phyloP scores from a whole-genome alignment of 208 protist genomes.

The Crithidia sp. region DNA sequence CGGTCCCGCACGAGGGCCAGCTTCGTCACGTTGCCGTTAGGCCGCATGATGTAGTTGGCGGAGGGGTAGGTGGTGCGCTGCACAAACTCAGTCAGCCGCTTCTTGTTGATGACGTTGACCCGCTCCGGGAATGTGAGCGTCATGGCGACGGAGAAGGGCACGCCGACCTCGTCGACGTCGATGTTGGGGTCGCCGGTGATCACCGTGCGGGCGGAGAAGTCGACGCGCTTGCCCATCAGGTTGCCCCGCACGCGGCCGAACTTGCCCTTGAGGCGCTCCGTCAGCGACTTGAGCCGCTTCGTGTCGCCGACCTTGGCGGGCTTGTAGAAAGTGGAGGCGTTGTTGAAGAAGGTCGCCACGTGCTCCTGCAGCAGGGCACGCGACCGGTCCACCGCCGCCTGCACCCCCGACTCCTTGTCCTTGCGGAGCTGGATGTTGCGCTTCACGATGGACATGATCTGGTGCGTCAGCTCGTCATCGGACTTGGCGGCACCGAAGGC shows the following conservation, averaged over 20 bases:
- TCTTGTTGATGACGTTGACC: conserved; percentile 98
- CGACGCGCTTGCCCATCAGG: conserved; percentile 99
- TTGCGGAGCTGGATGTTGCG: conserved; percentile 93
- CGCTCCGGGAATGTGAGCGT: conserved; percentile 99
- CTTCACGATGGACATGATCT: conserved; percentile 97
- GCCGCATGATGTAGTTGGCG: conserved; percentile 94
- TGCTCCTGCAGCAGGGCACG: conserved; percentile 96
- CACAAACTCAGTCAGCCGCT: conserved; percentile 95
- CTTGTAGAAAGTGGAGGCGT: conserved; percentile 96
- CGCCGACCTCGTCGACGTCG: conserved; percentile 98
- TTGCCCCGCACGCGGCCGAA: conserved; percentile 98
- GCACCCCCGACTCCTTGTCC: conserved; percentile 87
- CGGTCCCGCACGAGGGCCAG: conserved; percentile 84
- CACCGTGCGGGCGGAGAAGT: conserved; percentile 99
- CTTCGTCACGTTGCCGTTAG: conserved; percentile 92
- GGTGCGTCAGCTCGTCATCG: conserved; percentile 98
- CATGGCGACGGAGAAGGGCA: conserved; percentile 98
- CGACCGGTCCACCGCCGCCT: conserved; percentile 89
- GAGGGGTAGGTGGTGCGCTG: conserved; percentile 95
- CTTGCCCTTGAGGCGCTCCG: conserved; percentile 99
- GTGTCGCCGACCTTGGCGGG: conserved; percentile 87
- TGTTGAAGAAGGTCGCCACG: conserved; percentile 98
- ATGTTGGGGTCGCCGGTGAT: conserved; percentile 99
- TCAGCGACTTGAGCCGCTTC: conserved; percentile 97
- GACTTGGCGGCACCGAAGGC: conserved; percentile 82